These are phyloP conservation scores for Aspergillus persii DNA, from an alignment of 2,329 filamentous ascomycete species.

Conservation along the genomic window DNA sequence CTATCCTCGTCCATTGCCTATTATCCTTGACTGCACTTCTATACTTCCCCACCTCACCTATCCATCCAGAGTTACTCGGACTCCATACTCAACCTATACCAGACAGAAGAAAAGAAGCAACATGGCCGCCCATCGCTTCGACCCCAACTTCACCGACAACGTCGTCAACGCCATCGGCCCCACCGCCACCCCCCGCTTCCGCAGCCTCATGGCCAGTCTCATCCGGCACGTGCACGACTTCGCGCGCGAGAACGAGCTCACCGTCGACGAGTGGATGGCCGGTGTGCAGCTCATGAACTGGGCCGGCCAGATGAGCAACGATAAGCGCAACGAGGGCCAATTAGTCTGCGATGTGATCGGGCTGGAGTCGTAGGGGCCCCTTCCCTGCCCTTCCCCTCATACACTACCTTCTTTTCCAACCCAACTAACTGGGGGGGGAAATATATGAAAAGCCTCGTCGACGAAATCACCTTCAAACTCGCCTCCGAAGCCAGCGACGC, in stretches of 20 bases:
- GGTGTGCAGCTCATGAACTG: conserved; percentile 59
- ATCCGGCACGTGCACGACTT: conserved; percentile 60
- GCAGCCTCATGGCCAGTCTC: conserved; percentile 56
- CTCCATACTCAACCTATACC: neutral
- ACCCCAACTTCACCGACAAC: conserved; percentile 60
- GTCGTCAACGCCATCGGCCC: conserved; percentile 74
- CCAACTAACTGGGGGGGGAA: neutral
- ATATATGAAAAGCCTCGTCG: conserved; percentile 55
- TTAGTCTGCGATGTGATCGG: conserved; percentile 59
- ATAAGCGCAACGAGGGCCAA: conserved; percentile 63
- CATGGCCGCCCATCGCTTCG: conserved; percentile 34
- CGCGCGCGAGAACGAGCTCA: conserved; percentile 57
- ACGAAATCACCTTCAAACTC: conserved; percentile 74
- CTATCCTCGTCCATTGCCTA: too few species aligned
- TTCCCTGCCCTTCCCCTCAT: neutral
- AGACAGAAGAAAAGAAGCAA: neutral
- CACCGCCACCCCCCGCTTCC: conserved; percentile 65
- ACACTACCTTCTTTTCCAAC: too few species aligned
- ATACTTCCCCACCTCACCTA: neutral
- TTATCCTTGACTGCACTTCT: neutral
- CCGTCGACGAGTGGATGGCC: conserved; percentile 58
- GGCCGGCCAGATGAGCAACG: conserved; percentile 62
- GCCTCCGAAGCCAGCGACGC: conserved; percentile 52
- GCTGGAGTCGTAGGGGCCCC: conserved; percentile 51
- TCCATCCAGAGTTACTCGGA: too few species aligned